Evolutionary conservation across 805 yeast genomes (phyloP).

Genomic region (Lipomyces starkeyi): DNA sequence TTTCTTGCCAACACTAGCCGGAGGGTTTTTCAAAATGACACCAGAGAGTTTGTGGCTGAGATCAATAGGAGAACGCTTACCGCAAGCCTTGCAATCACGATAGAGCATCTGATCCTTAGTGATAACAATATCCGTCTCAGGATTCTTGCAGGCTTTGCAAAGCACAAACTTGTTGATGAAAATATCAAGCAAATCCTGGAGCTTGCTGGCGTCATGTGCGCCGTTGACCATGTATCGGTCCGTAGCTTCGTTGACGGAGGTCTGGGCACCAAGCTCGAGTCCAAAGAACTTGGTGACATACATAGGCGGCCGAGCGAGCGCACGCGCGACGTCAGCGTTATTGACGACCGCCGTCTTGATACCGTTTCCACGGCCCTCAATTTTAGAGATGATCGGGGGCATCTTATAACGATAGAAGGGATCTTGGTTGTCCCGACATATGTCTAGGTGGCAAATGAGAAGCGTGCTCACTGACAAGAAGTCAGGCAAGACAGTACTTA

Average conservation of each 20-base stretch:
- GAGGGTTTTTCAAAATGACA: slow-evolving; percentile 87
- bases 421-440: slow-evolving; percentile 95
- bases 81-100: slow-evolving; percentile 98
- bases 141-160: slow-evolving; percentile 94
- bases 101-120: slow-evolving; percentile 75
- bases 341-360: slow-evolving; percentile 93
- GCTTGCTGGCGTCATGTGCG: slow-evolving; percentile 84
- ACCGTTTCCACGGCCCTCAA: slow-evolving; percentile 99
- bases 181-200: slow-evolving; percentile 94
- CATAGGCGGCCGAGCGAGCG: slow-evolving; percentile 89
- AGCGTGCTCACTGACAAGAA: background rate
- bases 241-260: slow-evolving; percentile 74
- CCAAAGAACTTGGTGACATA: slow-evolving; percentile 95
- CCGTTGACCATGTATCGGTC: slow-evolving; percentile 95
- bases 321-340: slow-evolving; percentile 90
- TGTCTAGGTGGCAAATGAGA: slow-evolving; percentile 58
- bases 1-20: slow-evolving; percentile 52
- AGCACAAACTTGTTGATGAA: slow-evolving; percentile 91
- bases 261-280: slow-evolving; percentile 95
- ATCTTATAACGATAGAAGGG: slow-evolving; percentile 99
- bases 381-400: slow-evolving; percentile 97
- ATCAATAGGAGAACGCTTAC: slow-evolving; percentile 82
- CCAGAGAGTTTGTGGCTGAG: slow-evolving; percentile 86
- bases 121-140: slow-evolving; percentile 91
- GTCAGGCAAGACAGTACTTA: background rate